Conservation (phyloP, 2,329 filamentous ascomycete genomes). For the Beauveria medogensis region DNA sequence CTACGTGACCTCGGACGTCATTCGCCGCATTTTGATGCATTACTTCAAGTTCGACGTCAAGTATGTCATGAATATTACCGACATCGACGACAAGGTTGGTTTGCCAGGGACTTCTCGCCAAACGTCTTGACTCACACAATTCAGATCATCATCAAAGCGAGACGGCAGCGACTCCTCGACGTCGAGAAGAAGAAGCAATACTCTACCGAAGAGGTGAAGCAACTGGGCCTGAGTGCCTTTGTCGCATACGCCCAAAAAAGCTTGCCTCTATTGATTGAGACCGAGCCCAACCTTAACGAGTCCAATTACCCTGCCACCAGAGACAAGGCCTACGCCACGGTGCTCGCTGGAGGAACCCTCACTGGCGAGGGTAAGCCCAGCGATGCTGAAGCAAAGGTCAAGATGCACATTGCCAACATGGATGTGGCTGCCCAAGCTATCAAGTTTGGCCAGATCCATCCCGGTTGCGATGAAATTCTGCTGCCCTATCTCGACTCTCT, state of each 20-base stretch:
- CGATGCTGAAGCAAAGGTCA: constrained; percentile 78
- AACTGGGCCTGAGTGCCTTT: constrained; percentile 46
- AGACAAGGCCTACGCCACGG: constrained; percentile 44
- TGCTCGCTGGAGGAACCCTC: constrained; percentile 48
- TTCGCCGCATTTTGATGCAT: constrained; percentile 71
- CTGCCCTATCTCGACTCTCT: constrained; percentile 73
- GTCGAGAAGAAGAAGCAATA: constrained; percentile 65
- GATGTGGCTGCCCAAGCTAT: constrained; percentile 43
- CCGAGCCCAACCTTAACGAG: constrained; percentile 35
- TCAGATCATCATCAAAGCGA: constrained; percentile 52
- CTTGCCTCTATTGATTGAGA: constrained; percentile 41
- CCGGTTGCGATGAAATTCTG: constrained; percentile 57
- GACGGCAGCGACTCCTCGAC: constrained; percentile 74
- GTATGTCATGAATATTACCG: constrained; percentile 92
- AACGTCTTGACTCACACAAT: not conserved
- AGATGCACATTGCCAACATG: constrained; percentile 74
- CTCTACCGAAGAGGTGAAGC: constrained; percentile 35
- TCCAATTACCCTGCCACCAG: constrained; percentile 42
- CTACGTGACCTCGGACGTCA: constrained; percentile 85
- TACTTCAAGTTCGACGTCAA: constrained; percentile 78
- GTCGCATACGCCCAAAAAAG: constrained; percentile 47
- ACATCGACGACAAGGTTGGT: constrained; percentile 65
- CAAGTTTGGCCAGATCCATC: constrained; percentile 40
- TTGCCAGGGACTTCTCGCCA: not conserved
- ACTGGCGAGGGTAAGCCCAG: constrained; percentile 53